Conservation (phyloP, 73 alveolate genomes). For the Effrenium voratum region DNA sequence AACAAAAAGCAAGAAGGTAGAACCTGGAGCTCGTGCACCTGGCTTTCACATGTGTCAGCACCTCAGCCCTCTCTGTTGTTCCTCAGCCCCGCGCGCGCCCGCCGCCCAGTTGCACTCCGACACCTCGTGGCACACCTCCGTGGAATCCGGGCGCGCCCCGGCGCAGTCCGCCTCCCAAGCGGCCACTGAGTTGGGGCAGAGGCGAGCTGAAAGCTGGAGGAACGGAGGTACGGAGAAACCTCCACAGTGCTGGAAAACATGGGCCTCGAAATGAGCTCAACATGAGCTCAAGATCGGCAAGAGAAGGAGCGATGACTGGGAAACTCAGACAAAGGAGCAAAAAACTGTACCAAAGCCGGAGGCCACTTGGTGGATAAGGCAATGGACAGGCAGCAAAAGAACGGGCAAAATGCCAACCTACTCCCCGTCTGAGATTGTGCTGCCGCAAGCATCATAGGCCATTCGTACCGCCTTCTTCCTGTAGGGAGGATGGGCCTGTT, state of each 20-base stretch:
- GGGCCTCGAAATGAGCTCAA: neutral
- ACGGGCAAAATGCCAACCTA: too few species aligned
- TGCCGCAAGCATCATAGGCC: too few species aligned
- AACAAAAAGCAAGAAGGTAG: too few species aligned
- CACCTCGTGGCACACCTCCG: conserved; percentile 31
- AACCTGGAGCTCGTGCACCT: too few species aligned
- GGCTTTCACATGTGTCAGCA: too few species aligned
- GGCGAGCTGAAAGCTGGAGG: neutral
- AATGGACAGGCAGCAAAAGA: too few species aligned
- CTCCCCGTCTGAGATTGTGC: too few species aligned
- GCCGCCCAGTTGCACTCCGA: conserved; percentile 56
- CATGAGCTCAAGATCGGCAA: neutral
- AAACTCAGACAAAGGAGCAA: neutral
- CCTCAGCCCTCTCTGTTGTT: too few species aligned
- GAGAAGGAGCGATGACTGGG: neutral
- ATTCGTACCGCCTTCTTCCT: too few species aligned
- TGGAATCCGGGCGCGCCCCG: conserved; percentile 48
- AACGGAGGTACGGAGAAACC: neutral
- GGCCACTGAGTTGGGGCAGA: neutral
- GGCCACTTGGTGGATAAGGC: neutral
- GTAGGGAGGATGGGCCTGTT: too few species aligned
- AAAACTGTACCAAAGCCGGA: neutral
- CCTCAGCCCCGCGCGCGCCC: conserved; percentile 8
- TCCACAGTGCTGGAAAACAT: neutral
- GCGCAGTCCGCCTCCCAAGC: conserved; percentile 34